Base-by-base conservation (phyloP, 208 protist species). In the Entamoeba moshkovskii region DNA sequence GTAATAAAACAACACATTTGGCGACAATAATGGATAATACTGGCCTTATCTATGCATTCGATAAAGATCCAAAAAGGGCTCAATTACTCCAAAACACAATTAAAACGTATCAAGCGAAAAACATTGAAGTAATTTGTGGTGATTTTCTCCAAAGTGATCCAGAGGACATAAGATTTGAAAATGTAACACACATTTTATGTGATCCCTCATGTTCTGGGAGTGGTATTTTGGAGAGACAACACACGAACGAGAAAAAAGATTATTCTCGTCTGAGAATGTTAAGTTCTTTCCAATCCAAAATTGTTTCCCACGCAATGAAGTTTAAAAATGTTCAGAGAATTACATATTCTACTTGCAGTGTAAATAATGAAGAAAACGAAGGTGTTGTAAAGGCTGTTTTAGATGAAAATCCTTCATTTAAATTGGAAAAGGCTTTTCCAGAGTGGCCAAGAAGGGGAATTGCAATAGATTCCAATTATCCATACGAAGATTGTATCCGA, bases 1-100 rank as follows among this genome's bases (percentile, higher is more conserved):
- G 94, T 44, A 95, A 95, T 93, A 95, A 95, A 66, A 95, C 94
- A 29, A 91, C 44, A 16, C 46, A 94, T 92, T 45, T 93, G 29
- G 94, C 47, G 13, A 91, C 45, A 44, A 66, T 95, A n/a, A 59
- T 95, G 46, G 29, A 66, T 42, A 49, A 45, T 18, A 66, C n/a
- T 18, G 93, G 93, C 42, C 52, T 42, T 45, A 46, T 94, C 33
- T 52, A 95, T 42, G 94, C 93, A 46, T 94, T 95, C 52, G 94
- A 95, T 48, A 59, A 33, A 44, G 94, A 95, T 52, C 11, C 29
- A n/a, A 85, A 52, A 45, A 15, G 93, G 29, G 66, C 66, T 42
- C 22, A 29, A 1, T 18, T 46, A 46, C 49, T 94, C 3, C 11
- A 15, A 29, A 44, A 22, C 6, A 91, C n/a, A 25, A 22, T 18